A percentile compares a stretch with the other conserved stretches of the same genome.
Evolutionary conservation across 2,329 filamentous ascomycete genomes (phyloP).

Genomic region (Cladophialophora carrionii): DNA sequence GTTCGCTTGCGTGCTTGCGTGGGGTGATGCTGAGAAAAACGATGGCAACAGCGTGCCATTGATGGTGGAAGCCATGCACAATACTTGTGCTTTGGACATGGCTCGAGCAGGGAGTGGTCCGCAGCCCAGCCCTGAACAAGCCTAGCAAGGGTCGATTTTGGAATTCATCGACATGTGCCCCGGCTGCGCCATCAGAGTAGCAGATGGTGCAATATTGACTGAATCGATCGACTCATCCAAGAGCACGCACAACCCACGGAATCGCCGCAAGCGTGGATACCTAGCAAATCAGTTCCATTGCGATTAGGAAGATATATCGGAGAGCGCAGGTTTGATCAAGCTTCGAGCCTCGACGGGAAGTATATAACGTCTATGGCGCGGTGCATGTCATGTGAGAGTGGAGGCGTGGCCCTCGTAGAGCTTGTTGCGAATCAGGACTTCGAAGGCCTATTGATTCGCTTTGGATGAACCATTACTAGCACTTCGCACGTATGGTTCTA

Average conservation of each 20-base stretch:
- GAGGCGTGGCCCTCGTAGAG: background rate
- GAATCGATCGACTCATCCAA: background rate
- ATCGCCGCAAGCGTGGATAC: background rate
- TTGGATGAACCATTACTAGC: slow-evolving; percentile 24
- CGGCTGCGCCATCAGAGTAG: slow-evolving; percentile 5
- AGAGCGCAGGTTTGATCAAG: background rate
- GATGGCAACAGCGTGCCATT: background rate
- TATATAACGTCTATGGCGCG: background rate
- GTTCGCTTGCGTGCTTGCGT: slow-evolving; percentile 5
- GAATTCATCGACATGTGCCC: slow-evolving; percentile 6
- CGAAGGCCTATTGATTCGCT: slow-evolving; percentile 12
- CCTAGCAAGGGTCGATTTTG: background rate
- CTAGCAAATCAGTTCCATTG: background rate
- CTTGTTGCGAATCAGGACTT: background rate
- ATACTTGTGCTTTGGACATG: slow-evolving; percentile 8
- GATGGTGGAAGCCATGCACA: background rate
- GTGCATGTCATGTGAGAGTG: background rate
- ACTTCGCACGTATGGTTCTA: slow-evolving; percentile 46
- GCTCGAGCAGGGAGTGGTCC: slow-evolving; percentile 8
- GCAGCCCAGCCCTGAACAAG: slow-evolving; percentile 1
- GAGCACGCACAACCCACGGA: background rate
- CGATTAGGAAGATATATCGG: background rate
- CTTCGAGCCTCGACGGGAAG: background rate
- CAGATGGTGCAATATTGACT: slow-evolving; percentile 9
- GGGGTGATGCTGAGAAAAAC: slow-evolving; percentile 1